Evolutionary conservation across 768 basidiomycete species (phyloP), one percentile per base, ranked within the genome.

Genomic region (Serendipita sp.): DNA sequence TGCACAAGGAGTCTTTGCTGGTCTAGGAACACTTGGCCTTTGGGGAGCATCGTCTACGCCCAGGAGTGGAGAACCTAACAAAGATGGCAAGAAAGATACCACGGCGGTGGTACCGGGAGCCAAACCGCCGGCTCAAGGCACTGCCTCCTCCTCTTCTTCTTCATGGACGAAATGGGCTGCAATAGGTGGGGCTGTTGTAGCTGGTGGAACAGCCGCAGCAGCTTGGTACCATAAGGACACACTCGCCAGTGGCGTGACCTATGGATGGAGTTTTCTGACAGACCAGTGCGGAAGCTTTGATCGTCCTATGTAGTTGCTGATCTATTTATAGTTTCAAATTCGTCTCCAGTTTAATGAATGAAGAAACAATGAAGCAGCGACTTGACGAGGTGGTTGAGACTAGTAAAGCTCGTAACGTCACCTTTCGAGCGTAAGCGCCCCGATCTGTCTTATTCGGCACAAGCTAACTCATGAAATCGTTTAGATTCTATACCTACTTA

Each of bases 301-400:
- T 16, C 32, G 16, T 15, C 15, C 13, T 16, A 13, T 11, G 1
- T 28, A 13, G 53, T 32, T 54, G 32, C 16, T 54, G 15, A 16
- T 13, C 24, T 24, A 24, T 24, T 24, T 15, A 1, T 32, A 54
- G 53, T 32, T 82, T 96, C 83, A 88, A 86, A 70, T 97, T 87
- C 73, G 85, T 94, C 7, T 83, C 88, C 47, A 88, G 79, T 68
- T 74, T 96, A 35, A 95, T 92, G 93, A 85, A 94, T 69, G 83
- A 85, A 68, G 77, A 78, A 24, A 77, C 75, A 8, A 76, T 93
- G 74, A 77, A 78, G 45, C 74, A 71, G 65, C 79, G 93, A 24
- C 69, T 95, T 63, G 81, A 85, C 32, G 76, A 76, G 34, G 73
- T 96, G 62, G 74, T 87, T 48, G 77, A 78, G 58, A 77, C 85